Evolutionary conservation across 2,329 filamentous ascomycete species (phyloP).

Genomic region (Orbilia blumenaviensis): DNA sequence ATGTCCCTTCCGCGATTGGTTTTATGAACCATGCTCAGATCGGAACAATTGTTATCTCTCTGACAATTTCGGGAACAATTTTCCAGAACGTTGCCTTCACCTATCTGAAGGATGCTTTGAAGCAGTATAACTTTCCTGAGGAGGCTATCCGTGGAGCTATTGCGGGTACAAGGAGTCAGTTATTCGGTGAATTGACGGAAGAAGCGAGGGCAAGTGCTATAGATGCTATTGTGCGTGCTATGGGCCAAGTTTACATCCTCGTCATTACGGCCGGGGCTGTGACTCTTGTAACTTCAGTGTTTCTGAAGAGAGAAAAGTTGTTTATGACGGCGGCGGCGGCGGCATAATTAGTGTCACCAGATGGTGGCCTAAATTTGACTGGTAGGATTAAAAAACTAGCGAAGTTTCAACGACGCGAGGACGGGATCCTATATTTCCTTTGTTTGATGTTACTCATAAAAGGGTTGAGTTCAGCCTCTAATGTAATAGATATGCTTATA

Average conservation of each 20-base stretch:
- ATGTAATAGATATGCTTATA: no score
- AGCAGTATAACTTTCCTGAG: conserved; percentile 54
- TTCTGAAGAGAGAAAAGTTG: conserved; percentile 61
- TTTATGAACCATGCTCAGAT: conserved; percentile 62
- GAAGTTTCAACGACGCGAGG: no score
- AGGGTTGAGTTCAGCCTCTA: neutral
- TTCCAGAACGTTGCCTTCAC: conserved; percentile 61
- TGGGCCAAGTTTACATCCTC: conserved; percentile 60
- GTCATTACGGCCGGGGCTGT: conserved; percentile 60
- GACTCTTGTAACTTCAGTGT: conserved; percentile 58
- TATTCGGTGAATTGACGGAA: conserved; percentile 49
- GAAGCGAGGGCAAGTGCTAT: conserved; percentile 57
- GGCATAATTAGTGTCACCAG: conserved; percentile 13
- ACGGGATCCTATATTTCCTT: no score
- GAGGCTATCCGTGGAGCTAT: conserved; percentile 59
- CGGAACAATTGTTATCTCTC: conserved; percentile 60
- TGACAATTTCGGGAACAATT: conserved; percentile 61
- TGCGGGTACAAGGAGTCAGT: conserved; percentile 54
- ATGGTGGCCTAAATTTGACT: neutral
- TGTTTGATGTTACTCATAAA: neutral
- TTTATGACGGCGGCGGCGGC: conserved; percentile 57
- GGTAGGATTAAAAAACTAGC: neutral
- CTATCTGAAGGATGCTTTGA: conserved; percentile 58
- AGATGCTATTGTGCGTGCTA: conserved; percentile 59
- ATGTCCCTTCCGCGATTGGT: conserved; percentile 60